phyloP scores from a whole-genome alignment of 257 asterid genomes.

The Ophiorrhiza pumila region DNA sequence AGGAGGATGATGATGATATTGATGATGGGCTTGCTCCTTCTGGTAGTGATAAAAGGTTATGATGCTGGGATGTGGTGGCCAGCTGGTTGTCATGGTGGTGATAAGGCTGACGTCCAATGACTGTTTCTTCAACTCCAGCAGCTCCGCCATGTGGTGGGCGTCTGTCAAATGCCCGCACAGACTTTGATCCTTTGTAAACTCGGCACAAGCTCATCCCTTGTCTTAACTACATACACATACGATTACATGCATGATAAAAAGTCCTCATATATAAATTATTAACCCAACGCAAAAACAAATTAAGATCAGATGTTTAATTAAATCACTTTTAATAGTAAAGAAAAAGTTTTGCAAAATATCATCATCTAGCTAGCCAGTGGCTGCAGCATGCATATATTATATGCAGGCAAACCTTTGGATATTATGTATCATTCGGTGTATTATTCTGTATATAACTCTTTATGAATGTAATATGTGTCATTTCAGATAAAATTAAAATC shows the following conservation, averaged over 20 bases:
- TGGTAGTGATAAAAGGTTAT: neutral
- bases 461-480: too few relatives aligned
- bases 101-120: neutral
- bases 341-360: neutral
- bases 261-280: neutral
- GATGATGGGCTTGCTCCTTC: neutral
- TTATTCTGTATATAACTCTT: too few relatives aligned
- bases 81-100: neutral
- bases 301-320: neutral
- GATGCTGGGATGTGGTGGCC: neutral
- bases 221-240: constrained; percentile 25
- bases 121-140: neutral
- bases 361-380: neutral
- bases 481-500: too few relatives aligned
- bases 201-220: constrained; percentile 55
- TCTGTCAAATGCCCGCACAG: constrained; percentile 48
- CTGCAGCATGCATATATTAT: neutral
- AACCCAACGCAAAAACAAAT: neutral
- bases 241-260: neutral
- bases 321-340: too few relatives aligned
- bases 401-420: too few relatives aligned
- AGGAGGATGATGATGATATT: neutral
- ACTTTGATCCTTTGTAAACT: constrained; percentile 43
- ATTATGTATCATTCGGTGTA: too few relatives aligned
- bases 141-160: constrained; percentile 30